Evolutionary conservation across 805 yeast species (phyloP), one percentile per base, ranked within the genome.

Genomic region (Sugiyamaella americana): DNA sequence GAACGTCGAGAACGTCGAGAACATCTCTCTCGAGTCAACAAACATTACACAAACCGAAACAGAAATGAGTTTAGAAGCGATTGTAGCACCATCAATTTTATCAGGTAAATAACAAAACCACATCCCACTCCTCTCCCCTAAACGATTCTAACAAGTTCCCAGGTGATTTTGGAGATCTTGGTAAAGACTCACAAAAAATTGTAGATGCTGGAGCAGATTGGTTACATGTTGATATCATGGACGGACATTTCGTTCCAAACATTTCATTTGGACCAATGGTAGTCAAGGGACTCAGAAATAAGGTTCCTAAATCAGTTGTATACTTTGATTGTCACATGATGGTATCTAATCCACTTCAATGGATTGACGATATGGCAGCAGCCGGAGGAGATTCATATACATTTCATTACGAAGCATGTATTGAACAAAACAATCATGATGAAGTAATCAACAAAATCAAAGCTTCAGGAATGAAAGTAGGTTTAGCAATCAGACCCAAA

Each of bases 191-290:
- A 67, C 84, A 83, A 61, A 74, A 76, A 49, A 84, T 89, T 69
- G 80, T 87, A 61, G 76, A 79, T 44, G 74, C 83, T 47, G 83
- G 85, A 20, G 95, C 96, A 18, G 96, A 91, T 59, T 93, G 99
- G 99, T 80, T 93, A 51, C 99, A 93, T 67, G 80, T 93, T 44
- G 99, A 93, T 67, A 91, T 93, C 41, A 93, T 93, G 99, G 99
- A 93, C 64, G 98, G 98, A 41, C 89, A 91, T 67, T 93, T 93
- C 63, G 99, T 93, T 42, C 98, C 98, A 55, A 93, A 93, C 70
- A 83, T 93, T 55, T 82, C 96, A 1, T 72, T 93, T 59, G 99
- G 99, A 21, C 87, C 95, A 32, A 96, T 96, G 47, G 78, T 91
- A 46, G 88, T 89, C 42, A 69, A 79, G 47, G 78, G 86, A 29